A percentile compares a stretch with the other conserved stretches of the same genome.
Evolutionary conservation across 257 asterid species (phyloP).

Genomic region (Lithospermum erythrorhizon): DNA sequence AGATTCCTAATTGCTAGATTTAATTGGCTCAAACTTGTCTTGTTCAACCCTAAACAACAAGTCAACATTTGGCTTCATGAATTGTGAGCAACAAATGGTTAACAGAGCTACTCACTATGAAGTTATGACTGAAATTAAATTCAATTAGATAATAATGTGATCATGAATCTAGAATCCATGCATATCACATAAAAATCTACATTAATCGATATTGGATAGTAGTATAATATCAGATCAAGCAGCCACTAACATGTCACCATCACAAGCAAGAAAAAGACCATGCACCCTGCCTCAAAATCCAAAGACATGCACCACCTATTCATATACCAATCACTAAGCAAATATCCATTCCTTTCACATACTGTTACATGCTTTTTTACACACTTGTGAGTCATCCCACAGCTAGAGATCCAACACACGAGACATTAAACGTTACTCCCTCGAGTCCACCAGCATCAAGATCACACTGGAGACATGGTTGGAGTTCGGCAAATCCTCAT

Average conservation of each 20-base stretch:
- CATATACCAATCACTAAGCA: background rate
- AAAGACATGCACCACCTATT: background rate
- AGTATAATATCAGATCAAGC: background rate
- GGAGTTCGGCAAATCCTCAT: conserved; percentile 3
- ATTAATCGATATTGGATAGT: too few relatives aligned
- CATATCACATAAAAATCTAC: too few relatives aligned
- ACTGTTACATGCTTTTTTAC: background rate
- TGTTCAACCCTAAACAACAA: too few relatives aligned
- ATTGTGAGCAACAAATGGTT: too few relatives aligned
- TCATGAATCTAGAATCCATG: too few relatives aligned
- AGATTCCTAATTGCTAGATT: too few relatives aligned
- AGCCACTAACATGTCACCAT: background rate
- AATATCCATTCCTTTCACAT: background rate
- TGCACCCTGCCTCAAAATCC: background rate
- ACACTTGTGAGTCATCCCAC: background rate
- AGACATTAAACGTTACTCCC: background rate
- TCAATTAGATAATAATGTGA: too few relatives aligned
- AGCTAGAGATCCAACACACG: conserved; percentile 2
- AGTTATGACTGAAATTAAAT: too few relatives aligned
- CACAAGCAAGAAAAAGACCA: background rate
- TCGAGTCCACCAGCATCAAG: conserved; percentile 2
- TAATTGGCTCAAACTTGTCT: too few relatives aligned
- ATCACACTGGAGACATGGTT: background rate
- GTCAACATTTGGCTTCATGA: too few relatives aligned
- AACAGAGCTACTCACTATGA: too few relatives aligned